Evolutionary conservation across 192 early-diverging fungal species (phyloP), one percentile per base, ranked within the genome.

Genomic region (Funneliformis geosporum): DNA sequence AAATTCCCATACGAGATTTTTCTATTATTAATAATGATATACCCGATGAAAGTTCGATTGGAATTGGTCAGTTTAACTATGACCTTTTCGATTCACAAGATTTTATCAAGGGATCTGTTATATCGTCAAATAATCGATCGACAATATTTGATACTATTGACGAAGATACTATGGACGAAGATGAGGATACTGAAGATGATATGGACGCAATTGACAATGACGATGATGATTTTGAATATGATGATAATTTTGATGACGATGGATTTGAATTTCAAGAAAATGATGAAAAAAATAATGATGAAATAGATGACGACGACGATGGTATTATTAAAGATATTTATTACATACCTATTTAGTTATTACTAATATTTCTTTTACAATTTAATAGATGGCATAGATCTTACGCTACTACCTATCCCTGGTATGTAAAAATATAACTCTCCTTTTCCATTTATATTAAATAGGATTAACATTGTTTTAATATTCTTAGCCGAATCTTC

Each of bases 1-100:
- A 79, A 60, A 79, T 79, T 33, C 77, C 77, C 18, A 79, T 70
- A 69, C 44, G 77, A 2, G 77, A 79, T n/a, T 79, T 70, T 28
- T 68, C 43, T 6, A 79, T 79, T 38, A 79, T 79, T 59, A 38
- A 18, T 18, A 69, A 60, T 60, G 65, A 60, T 12, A 8, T 43
- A 27, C 77, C 77, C 8, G 14, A 55, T 4, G 46, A 44, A 3
- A 70, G 77, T 38, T 70, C 66, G 14, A 5, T n/a, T 23, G 42
- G 33, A 55, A 23, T 70, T 47, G 23, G 50, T 67, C 66, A 44
- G 59, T 79, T 79, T 21, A 5, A 46, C 42, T 59, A 79, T 55
- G 16, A 70, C 25, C 64, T n/a, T 9, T 38, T 21, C 1, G 39
- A 43, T 62, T 28, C 18, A 6, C n/a, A 40, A 42, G 18, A 12